Conservation (phyloP, 2,329 filamentous ascomycete species). For the Gnomoniopsis sp. region DNA sequence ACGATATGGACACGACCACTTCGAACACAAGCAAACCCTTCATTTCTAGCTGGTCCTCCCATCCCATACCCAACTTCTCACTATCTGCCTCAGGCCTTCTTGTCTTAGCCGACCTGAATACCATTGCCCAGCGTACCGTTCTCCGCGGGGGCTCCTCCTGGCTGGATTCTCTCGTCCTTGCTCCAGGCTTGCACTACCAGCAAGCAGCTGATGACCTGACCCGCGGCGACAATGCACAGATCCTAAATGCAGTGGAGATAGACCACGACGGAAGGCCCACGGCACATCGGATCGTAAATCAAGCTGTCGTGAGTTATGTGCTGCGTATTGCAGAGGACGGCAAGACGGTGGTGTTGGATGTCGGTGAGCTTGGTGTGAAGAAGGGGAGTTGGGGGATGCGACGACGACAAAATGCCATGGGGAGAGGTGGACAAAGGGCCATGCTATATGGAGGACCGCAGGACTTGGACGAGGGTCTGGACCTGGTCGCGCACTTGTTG, state of each 20-base stretch:
- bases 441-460: slow-evolving; percentile 21
- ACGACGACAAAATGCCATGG: slow-evolving; percentile 26
- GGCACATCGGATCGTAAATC: slow-evolving; percentile 41
- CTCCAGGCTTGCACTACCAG: slow-evolving; percentile 59
- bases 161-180: slow-evolving; percentile 55
- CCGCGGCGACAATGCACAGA: slow-evolving; percentile 37
- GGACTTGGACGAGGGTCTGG: slow-evolving; percentile 29
- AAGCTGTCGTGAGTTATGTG: slow-evolving; percentile 51
- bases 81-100: slow-evolving; percentile 17
- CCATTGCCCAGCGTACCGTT: slow-evolving; percentile 52
- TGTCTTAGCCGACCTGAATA: slow-evolving; percentile 56
- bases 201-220: slow-evolving; percentile 51
- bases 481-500: slow-evolving; percentile 43
- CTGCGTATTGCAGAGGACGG: slow-evolving; percentile 55
- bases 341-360: slow-evolving; percentile 52
- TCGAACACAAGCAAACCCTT: not conserved
- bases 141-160: slow-evolving; percentile 54
- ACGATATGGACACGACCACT: not conserved
- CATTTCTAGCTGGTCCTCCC: slow-evolving; percentile 35
- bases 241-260: slow-evolving; percentile 37
- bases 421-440: slow-evolving; percentile 21
- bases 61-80: slow-evolving; percentile 37
- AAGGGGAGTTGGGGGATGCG: slow-evolving; percentile 23
- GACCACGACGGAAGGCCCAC: slow-evolving; percentile 26
- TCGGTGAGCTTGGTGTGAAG: slow-evolving; percentile 50